Conservation (phyloP, 306 rosid genomes). For the Lathyrus aphaca region DNA sequence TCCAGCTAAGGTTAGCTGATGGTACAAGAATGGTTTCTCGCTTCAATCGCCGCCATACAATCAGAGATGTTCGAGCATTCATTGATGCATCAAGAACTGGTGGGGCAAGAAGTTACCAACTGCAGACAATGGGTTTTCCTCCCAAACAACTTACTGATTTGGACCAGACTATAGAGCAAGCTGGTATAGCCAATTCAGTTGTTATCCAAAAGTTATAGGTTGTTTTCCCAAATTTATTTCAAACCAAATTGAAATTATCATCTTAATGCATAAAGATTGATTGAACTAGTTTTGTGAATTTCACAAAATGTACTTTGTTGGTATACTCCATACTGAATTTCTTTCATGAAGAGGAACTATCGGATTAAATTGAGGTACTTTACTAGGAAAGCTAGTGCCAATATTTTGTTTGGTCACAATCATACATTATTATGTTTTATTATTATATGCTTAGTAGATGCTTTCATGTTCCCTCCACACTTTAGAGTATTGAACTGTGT, state of each 20-base stretch:
- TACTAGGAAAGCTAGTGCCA: neutral
- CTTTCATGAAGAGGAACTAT: conserved; percentile 22
- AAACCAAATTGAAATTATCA: conserved; percentile 33
- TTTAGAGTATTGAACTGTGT: too few relatives aligned
- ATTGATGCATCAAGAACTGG: conserved; percentile 90
- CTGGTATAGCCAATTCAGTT: conserved; percentile 91
- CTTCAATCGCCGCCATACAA: conserved; percentile 82
- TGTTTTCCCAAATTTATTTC: conserved; percentile 15
- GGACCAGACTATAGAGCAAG: conserved; percentile 89
- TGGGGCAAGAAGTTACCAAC: conserved; percentile 70
- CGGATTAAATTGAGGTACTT: conserved; percentile 8
- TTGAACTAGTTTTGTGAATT: conserved; percentile 37
- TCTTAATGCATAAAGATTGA: conserved; percentile 20
- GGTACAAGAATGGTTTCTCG: conserved; percentile 96
- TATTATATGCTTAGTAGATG: neutral
- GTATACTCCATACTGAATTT: conserved; percentile 20
- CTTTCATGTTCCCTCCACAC: neutral
- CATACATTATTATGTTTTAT: neutral
- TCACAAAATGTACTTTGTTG: conserved; percentile 20
- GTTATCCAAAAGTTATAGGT: conserved; percentile 66
- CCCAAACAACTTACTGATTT: conserved; percentile 82
- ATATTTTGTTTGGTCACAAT: conserved; percentile 4
- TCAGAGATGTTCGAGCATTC: conserved; percentile 79
- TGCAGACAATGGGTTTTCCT: conserved; percentile 97
- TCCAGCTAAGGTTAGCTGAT: conserved; percentile 92